Evolutionary conservation across 2,329 filamentous ascomycete species (phyloP), one percentile per base, ranked within the genome.

Genomic region (Scopulariopsis brevicaulis): DNA sequence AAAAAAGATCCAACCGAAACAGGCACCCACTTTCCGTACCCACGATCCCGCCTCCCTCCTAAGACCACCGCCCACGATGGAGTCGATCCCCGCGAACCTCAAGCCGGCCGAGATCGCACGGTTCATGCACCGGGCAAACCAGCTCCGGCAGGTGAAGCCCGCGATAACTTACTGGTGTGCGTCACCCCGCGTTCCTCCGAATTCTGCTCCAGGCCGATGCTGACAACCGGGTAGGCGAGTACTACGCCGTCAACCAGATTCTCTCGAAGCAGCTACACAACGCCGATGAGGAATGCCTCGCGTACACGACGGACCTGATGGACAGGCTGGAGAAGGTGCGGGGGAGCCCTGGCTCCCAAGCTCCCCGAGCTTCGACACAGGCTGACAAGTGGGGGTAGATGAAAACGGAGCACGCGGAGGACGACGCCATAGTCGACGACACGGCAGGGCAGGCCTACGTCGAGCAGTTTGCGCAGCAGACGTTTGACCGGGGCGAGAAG

Each of bases 101-200:
- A 91, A 88, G 74, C 77, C 85, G 59, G 85, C 89, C 60, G 91
- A 96, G 69, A 84, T 96, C 67, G 85, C 84, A 63, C 89, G 90
- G 60, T 96, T 95, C 71, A 85, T 92, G 61, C 81, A 86, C 58
- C 85, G 93, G 66, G 93, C 90, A 37, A 81, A 83, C 40, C 93
- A 99, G 75, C 82, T 99, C 54, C 88, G 93, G 69, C 81, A 81
- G 60, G 83, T 85, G 67, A 94, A 93, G 72, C 94, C 94, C 10
- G 89, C 94, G 60, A 82, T 97, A 64, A 81, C 92, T 62, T 99
- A 97, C 72, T 97, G 93, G 91, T 94, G 93, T 96, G 80, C 68
- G 87, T 80, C 40, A 43, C 48, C 55, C 55, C 55, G 46, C 55
- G 20, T 7, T 14, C 55, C 28, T 20, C 25, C 24, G 11, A 2